Conservation (phyloP, 106 monocot genomes). For the Chionographis japonica region DNA sequence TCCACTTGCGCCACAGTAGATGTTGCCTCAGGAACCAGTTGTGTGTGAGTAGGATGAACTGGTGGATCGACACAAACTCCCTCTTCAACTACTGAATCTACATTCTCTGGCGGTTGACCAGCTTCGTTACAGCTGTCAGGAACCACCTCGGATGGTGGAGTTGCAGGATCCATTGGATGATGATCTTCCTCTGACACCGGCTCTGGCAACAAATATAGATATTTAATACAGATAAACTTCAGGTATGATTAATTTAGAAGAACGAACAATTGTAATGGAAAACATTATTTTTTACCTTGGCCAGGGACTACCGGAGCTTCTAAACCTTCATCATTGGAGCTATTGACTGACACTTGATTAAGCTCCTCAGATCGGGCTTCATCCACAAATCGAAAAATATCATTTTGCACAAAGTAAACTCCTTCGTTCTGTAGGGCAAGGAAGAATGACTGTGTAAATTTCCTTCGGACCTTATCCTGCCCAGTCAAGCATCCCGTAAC, state of each 20-base stretch:
- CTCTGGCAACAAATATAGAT: neutral
- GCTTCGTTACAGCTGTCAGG: slow-evolving; percentile 5
- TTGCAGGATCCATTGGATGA: neutral
- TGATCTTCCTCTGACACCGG: slow-evolving; percentile 4
- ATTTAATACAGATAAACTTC: neutral
- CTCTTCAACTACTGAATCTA: slow-evolving; percentile 6
- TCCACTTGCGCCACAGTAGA: slow-evolving; percentile 7
- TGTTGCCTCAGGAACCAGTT: neutral
- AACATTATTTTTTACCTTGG: slow-evolving; percentile 15
- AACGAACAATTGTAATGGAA: no score
- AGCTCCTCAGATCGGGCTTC: slow-evolving; percentile 20
- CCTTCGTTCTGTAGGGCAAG: slow-evolving; percentile 75
- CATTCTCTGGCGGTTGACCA: slow-evolving; percentile 1
- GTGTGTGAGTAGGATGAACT: neutral
- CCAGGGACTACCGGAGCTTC: slow-evolving; percentile 11
- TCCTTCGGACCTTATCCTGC: slow-evolving; percentile 25
- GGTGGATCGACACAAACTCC: slow-evolving; percentile 1
- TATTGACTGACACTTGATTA: slow-evolving; percentile 18
- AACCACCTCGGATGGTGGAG: slow-evolving; percentile 2
- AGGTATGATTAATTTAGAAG: neutral
- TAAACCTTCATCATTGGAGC: slow-evolving; percentile 13
- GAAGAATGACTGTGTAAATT: slow-evolving; percentile 78
- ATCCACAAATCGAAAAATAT: slow-evolving; percentile 52
- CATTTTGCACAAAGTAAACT: slow-evolving; percentile 73
- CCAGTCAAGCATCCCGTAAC: slow-evolving; percentile 25